phyloP scores from a whole-genome alignment of 2,329 filamentous ascomycete species.

The Fusarium veterinarium region DNA sequence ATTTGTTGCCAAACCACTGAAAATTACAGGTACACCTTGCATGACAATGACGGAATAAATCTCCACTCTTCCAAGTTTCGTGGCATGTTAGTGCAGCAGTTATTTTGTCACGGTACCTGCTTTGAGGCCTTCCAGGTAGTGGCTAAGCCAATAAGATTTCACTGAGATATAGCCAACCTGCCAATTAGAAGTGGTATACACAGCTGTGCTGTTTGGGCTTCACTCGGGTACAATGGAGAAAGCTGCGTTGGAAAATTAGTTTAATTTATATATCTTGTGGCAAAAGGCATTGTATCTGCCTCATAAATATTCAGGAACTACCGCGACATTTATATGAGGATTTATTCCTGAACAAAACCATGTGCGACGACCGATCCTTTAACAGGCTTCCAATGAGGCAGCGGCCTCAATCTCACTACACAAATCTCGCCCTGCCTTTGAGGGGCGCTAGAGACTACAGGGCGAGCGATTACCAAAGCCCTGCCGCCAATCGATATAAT shows the following conservation, averaged over 20 bases:
- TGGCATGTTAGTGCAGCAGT: accelerated
- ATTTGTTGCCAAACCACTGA: too few relatives aligned
- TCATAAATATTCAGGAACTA: accelerated
- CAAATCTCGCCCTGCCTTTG: background rate
- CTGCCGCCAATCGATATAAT: background rate
- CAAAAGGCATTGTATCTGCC: too few relatives aligned
- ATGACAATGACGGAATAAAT: too few relatives aligned
- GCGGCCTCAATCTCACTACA: background rate
- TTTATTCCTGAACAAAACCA: accelerated
- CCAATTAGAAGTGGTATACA: background rate
- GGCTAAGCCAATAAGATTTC: background rate
- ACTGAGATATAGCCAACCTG: accelerated
- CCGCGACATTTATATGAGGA: accelerated
- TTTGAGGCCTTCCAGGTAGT: background rate
- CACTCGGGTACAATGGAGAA: background rate
- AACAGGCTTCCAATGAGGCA: background rate
- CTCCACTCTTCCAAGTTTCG: too few relatives aligned
- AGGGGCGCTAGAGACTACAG: accelerated
- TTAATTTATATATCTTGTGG: too few relatives aligned
- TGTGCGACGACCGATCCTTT: background rate
- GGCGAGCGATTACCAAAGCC: background rate
- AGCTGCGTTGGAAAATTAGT: background rate
- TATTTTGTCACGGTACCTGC: background rate
- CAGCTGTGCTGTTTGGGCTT: background rate
- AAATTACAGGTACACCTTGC: too few relatives aligned